Conservation (phyloP, 1,284 basidiomycete genomes). For the Trichosporon faecale region DNA sequence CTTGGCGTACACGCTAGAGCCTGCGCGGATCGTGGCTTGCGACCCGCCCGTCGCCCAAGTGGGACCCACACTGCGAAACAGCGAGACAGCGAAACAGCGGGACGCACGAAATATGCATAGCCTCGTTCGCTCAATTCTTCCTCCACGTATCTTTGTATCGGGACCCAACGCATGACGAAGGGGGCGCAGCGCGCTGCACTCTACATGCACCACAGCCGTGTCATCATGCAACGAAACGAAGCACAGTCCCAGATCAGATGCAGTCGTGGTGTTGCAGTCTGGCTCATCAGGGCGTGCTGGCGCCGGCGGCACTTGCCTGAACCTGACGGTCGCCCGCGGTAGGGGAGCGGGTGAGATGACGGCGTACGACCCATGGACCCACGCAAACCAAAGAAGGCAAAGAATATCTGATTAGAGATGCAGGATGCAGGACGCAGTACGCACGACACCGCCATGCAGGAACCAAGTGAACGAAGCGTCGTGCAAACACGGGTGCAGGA, state of each 20-base stretch:
- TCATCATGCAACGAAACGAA: neutral
- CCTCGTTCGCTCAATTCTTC: neutral
- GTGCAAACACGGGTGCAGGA: too few relatives aligned
- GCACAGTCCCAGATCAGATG: neutral
- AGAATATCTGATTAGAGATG: neutral
- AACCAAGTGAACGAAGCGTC: neutral
- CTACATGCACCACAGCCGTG: too few relatives aligned
- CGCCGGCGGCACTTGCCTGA: neutral
- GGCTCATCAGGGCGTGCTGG: neutral
- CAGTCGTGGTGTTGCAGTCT: neutral
- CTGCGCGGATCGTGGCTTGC: slow-evolving; percentile 2
- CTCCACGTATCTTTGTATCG: neutral
- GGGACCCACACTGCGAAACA: neutral
- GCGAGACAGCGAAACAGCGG: neutral
- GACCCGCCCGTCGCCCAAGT: neutral
- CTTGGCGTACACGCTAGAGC: neutral
- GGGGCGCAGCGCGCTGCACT: too few relatives aligned
- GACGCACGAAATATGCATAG: neutral
- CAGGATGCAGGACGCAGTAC: neutral
- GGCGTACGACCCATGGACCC: neutral
- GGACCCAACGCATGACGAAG: neutral
- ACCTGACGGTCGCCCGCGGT: neutral
- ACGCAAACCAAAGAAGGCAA: neutral
- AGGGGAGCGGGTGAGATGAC: neutral
- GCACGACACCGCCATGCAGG: neutral